Evolutionary conservation across 2,329 filamentous ascomycete species (phyloP).

Genomic region (Claviceps monticola): DNA sequence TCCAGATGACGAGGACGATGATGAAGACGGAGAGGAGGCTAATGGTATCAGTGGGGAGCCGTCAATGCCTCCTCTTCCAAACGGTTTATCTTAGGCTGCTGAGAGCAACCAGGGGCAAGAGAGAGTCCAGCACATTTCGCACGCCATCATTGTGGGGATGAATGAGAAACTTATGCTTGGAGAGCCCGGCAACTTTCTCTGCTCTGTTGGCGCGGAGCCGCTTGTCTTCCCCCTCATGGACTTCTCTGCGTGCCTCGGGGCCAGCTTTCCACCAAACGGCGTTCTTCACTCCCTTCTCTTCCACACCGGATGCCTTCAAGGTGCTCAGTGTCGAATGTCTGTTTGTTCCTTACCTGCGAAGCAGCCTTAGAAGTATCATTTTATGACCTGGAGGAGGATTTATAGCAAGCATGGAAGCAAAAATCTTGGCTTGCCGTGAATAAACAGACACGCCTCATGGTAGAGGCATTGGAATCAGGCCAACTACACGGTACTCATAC

Average conservation of each 20-base stretch:
- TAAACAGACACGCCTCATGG: neutral
- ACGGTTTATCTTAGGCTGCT: conserved; percentile 18
- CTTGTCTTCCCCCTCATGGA: too few species aligned
- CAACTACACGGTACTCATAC: neutral
- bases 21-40: conserved; percentile 27
- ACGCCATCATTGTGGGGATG: neutral
- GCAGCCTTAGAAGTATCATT: neutral
- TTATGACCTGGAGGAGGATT: neutral
- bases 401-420: neutral
- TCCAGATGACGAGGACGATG: conserved; percentile 49
- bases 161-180: too few species aligned
- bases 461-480: conserved; percentile 1
- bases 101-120: neutral
- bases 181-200: too few species aligned
- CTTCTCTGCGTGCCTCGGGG: too few species aligned
- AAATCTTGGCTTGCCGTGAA: neutral
- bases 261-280: too few species aligned
- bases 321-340: neutral
- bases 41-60: conserved; percentile 18
- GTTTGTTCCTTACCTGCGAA: neutral
- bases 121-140: neutral
- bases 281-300: too few species aligned
- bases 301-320: too few species aligned
- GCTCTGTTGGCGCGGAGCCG: too few species aligned
- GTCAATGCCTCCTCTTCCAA: conserved; percentile 31